phyloP scores from a whole-genome alignment of 345 rosid genomes.

The Turnera subulata region DNA sequence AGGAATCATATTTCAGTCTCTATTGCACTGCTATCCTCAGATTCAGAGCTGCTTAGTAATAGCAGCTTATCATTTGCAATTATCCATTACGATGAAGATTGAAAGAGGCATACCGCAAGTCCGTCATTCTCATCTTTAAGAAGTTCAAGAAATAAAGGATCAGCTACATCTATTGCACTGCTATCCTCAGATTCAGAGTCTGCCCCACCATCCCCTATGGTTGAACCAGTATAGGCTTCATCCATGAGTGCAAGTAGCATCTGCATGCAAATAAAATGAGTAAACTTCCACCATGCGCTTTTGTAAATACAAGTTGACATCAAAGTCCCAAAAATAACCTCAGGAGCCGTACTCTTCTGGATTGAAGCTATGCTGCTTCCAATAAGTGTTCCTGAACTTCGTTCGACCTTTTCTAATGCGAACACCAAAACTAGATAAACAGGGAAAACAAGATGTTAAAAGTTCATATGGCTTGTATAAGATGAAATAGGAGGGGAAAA shows the following conservation, averaged over 20 bases:
- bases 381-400: conserved; percentile 73
- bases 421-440: conserved; percentile 64
- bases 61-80: background rate
- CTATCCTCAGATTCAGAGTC: conserved; percentile 93
- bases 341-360: conserved; percentile 95
- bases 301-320: conserved; percentile 12
- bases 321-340: conserved; percentile 45
- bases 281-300: conserved; percentile 2
- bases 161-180: conserved; percentile 71
- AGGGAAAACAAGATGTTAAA: conserved; percentile 13
- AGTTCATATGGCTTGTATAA: background rate
- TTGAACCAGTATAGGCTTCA: conserved; percentile 98
- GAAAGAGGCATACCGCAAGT: conserved; percentile 57
- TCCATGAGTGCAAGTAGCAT: conserved; percentile 99
- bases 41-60: background rate
- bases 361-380: conserved; percentile 91
- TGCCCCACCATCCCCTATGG: conserved; percentile 82
- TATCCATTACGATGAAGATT: background rate
- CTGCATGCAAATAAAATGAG: conserved; percentile 39
- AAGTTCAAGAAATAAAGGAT: conserved; percentile 90
- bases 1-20: too few relatives aligned
- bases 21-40: too few relatives aligned
- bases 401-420: conserved; percentile 88
- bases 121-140: conserved; percentile 99
- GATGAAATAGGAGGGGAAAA: background rate